phyloP scores from a whole-genome alignment of 345 rosid species.

The Garcia nutans region DNA sequence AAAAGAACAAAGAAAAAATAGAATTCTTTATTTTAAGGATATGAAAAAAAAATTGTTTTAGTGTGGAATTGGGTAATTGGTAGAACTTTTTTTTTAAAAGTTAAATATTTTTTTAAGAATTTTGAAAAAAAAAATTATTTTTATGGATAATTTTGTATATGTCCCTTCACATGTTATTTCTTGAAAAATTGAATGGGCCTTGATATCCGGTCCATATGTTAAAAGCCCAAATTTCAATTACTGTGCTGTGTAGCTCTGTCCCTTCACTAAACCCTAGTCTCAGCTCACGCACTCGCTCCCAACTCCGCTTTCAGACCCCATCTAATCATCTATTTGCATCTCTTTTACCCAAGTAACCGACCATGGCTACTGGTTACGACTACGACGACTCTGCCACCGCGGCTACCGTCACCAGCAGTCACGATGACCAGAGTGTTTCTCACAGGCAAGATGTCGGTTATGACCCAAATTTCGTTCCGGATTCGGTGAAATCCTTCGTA shows the following conservation, averaged over 20 bases:
- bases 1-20: no score
- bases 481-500: constrained; percentile 88
- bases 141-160: no score
- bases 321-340: neutral
- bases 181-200: constrained; percentile 3
- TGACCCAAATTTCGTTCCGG: constrained; percentile 92
- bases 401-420: constrained; percentile 20
- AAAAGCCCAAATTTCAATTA: neutral
- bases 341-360: neutral
- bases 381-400: constrained; percentile 39
- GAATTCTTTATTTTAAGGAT: no score
- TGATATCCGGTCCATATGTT: neutral
- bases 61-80: no score
- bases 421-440: constrained; percentile 39
- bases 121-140: no score
- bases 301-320: neutral
- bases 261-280: constrained; percentile 41
- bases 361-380: constrained; percentile 62
- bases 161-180: no score
- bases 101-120: no score
- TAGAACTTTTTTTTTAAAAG: no score
- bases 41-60: no score
- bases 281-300: neutral
- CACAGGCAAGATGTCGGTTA: constrained; percentile 47
- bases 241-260: neutral